Percentiles rank a stretch among this genome's conserved stretches.
Conservation (phyloP, 495 filamentous ascomycete species). For the Aspergillus cavernicola region DNA sequence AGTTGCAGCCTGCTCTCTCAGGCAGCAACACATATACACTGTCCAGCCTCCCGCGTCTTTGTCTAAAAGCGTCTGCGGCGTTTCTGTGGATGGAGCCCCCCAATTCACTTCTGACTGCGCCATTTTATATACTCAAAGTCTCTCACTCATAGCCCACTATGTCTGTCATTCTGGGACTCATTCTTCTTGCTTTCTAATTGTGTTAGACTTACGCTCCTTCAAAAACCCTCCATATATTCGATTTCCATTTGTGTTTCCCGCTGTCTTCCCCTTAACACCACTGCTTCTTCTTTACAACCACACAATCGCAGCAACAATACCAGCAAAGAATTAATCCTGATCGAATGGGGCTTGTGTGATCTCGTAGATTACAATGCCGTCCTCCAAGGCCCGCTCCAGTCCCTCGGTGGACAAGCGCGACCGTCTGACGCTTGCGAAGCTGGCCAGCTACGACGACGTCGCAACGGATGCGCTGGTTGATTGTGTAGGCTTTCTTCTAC, state of each 20-base stretch:
- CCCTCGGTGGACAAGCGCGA: slow-evolving; percentile 55
- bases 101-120: neutral
- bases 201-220: slow-evolving; percentile 1
- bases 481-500: slow-evolving; percentile 59
- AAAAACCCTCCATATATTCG: slow-evolving; percentile 3
- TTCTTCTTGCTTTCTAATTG: slow-evolving; percentile 9
- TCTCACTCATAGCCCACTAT: slow-evolving; percentile 9
- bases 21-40: too few relatives aligned
- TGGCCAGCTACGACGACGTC: slow-evolving; percentile 93
- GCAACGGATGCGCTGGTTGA: slow-evolving; percentile 94
- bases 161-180: neutral
- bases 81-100: neutral
- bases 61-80: too few relatives aligned
- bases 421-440: slow-evolving; percentile 76
- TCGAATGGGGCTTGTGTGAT: slow-evolving; percentile 14
- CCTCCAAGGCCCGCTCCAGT: slow-evolving; percentile 43
- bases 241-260: slow-evolving; percentile 9
- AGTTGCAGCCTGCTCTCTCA: neutral
- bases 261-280: slow-evolving; percentile 12
- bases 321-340: neutral
- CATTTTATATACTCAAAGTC: slow-evolving; percentile 12
- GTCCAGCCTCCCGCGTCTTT: too few relatives aligned
- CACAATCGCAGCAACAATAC: neutral
- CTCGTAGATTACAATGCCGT: slow-evolving; percentile 27
- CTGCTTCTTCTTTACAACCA: slow-evolving; percentile 4